Conservation (phyloP, 345 rosid genomes). For the Populus alba region DNA sequence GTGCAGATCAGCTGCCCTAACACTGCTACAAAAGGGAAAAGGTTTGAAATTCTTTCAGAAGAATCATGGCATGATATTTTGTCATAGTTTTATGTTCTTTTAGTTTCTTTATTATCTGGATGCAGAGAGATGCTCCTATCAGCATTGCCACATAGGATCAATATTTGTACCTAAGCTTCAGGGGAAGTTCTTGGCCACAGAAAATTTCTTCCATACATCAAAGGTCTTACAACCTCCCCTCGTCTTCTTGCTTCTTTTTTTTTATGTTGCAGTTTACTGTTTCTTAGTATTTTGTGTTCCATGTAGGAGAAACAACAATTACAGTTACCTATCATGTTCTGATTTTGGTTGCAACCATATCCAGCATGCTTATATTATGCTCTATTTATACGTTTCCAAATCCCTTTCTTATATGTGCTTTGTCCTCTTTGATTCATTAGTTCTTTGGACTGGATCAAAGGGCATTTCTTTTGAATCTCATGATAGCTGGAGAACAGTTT, state of each 20-base stretch:
- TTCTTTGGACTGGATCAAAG: slow-evolving; percentile 63
- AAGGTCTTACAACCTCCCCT: slow-evolving; percentile 43
- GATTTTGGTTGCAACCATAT: not conserved
- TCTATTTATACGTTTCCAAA: not conserved
- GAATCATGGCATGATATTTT: not conserved
- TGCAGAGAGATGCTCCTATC: slow-evolving; percentile 68
- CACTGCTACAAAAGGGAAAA: slow-evolving; percentile 68
- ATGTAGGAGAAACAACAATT: slow-evolving; percentile 5
- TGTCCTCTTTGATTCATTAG: slow-evolving; percentile 36
- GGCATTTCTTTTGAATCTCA: slow-evolving; percentile 60
- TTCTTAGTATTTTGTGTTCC: not conserved
- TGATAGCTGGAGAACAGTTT: slow-evolving; percentile 58
- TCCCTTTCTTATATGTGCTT: slow-evolving; percentile 3
- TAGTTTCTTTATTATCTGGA: slow-evolving; percentile 3
- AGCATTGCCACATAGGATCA: slow-evolving; percentile 69
- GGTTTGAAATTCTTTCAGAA: slow-evolving; percentile 37
- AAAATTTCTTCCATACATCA: slow-evolving; percentile 80
- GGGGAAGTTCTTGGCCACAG: slow-evolving; percentile 83
- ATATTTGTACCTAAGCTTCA: slow-evolving; percentile 70
- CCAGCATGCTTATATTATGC: slow-evolving; percentile 1
- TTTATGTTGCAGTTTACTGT: not conserved
- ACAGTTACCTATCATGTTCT: not conserved
- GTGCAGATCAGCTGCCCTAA: slow-evolving; percentile 72
- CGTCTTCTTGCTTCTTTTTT: not conserved
- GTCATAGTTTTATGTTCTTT: slow-evolving; percentile 5